Conservation (phyloP, 2,329 filamentous ascomycete genomes). For the Orbilia oligospora region DNA sequence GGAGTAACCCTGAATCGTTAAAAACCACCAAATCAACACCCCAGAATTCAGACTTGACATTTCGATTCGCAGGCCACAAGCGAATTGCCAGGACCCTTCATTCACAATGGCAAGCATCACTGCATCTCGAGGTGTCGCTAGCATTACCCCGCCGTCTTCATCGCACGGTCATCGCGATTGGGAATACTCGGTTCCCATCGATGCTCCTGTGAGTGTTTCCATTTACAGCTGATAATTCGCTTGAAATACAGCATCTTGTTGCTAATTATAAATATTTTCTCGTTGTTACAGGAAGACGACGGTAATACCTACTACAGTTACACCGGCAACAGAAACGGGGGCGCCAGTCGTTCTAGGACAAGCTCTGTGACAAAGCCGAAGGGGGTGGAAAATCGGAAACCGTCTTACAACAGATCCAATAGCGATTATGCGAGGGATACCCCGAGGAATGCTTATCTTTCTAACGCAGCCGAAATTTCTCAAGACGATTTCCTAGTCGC, state of each 20-base stretch:
- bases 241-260: slow-evolving; percentile 2
- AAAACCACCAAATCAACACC: slow-evolving; percentile 17
- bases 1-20: slow-evolving; percentile 59
- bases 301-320: slow-evolving; percentile 58
- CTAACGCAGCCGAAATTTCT: slow-evolving; percentile 17
- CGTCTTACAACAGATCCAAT: slow-evolving; percentile 46
- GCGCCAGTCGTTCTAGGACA: slow-evolving; percentile 41
- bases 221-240: not conserved
- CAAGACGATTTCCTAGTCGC: slow-evolving; percentile 41
- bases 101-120: slow-evolving; percentile 50
- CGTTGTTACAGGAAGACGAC: slow-evolving; percentile 48
- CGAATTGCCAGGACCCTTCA: slow-evolving; percentile 11
- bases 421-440: slow-evolving; percentile 53
- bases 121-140: slow-evolving; percentile 58
- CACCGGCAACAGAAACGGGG: slow-evolving; percentile 42
- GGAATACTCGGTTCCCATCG: slow-evolving; percentile 64
- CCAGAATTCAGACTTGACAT: not conserved
- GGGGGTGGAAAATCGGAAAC: slow-evolving; percentile 29
- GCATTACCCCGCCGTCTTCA: slow-evolving; percentile 63
- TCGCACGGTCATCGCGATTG: slow-evolving; percentile 63
- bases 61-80: slow-evolving; percentile 18
- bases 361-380: slow-evolving; percentile 53
- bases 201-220: slow-evolving; percentile 44
- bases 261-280: slow-evolving; percentile 28
- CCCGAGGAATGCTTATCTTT: slow-evolving; percentile 31